A percentile compares a stretch with the other conserved stretches of the same genome.
Evolutionary conservation across 306 rosid genomes (phyloP).

Genomic region (Cyclanthera cordifolia): DNA sequence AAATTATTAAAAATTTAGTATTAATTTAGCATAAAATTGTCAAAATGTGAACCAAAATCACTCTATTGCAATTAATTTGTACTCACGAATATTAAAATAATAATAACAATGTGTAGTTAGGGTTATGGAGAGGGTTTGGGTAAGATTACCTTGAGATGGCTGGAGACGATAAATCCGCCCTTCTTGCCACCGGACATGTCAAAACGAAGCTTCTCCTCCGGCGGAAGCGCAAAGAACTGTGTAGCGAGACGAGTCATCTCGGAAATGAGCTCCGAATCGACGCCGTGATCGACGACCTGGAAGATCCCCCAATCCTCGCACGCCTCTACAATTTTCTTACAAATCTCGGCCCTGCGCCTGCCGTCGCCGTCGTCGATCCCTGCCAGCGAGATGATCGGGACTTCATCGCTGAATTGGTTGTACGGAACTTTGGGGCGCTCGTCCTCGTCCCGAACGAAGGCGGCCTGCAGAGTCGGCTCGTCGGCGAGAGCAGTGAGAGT

Average conservation of each 20-base stretch:
- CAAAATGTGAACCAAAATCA: too few relatives aligned
- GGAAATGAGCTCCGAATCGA: conserved; percentile 33
- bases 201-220: conserved; percentile 69
- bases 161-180: conserved; percentile 88
- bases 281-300: conserved; percentile 76
- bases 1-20: too few relatives aligned
- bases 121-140: too few relatives aligned
- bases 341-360: conserved; percentile 35
- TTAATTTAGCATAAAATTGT: too few relatives aligned
- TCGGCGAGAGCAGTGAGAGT: conserved; percentile 49
- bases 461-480: conserved; percentile 38
- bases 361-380: conserved; percentile 53
- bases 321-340: conserved; percentile 56
- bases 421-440: conserved; percentile 82
- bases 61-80: too few relatives aligned
- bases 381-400: conserved; percentile 66
- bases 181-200: conserved; percentile 91
- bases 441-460: conserved; percentile 64
- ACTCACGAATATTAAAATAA: too few relatives aligned
- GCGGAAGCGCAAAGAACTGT: conserved; percentile 58
- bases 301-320: conserved; percentile 88
- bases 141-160: conserved; percentile 86
- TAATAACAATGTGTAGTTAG: too few relatives aligned
- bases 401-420: conserved; percentile 56
- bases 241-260: conserved; percentile 54